Conservation (phyloP, 805 yeast genomes). For the Scheffersomyces lignosus region DNA sequence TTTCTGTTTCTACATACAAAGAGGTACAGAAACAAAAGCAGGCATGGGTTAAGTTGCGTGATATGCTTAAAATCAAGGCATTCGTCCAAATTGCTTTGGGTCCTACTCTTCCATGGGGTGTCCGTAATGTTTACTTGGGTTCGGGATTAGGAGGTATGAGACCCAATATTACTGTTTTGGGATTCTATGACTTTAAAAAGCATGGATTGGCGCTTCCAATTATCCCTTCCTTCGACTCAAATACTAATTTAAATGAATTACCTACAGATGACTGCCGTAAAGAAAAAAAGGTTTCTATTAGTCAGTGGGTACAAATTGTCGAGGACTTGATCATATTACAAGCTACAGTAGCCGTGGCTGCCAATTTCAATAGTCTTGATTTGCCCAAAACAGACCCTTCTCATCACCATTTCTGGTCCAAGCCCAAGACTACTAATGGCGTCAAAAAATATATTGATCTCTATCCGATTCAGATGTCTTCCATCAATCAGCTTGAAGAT, state of each 20-base stretch:
- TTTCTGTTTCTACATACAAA: constrained; percentile 47
- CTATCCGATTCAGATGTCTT: constrained; percentile 97
- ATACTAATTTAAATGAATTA: constrained; percentile 30
- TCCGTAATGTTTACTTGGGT: constrained; percentile 85
- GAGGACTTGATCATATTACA: constrained; percentile 89
- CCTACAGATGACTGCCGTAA: constrained; percentile 81
- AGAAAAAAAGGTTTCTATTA: constrained; percentile 66
- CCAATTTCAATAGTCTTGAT: constrained; percentile 69
- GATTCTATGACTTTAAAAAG: constrained; percentile 71
- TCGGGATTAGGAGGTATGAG: constrained; percentile 99
- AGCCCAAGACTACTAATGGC: background rate
- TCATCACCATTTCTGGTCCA: constrained; percentile 6
- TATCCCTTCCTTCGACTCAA: constrained; percentile 12
- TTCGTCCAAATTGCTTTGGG: constrained; percentile 92
- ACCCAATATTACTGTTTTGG: constrained; percentile 91
- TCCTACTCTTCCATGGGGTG: constrained; percentile 91
- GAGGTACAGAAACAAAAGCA: constrained; percentile 71
- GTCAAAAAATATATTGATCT: constrained; percentile 68
- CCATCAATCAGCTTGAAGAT: constrained; percentile 63
- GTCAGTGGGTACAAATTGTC: constrained; percentile 88
- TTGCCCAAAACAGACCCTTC: constrained; percentile 54
- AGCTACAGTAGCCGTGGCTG: constrained; percentile 91
- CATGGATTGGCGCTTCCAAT: constrained; percentile 36
- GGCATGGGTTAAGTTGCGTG: constrained; percentile 86
- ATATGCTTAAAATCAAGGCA: constrained; percentile 77